These are phyloP conservation scores for Narthecium ossifragum DNA, from an alignment of 106 monocot species.

Conservation along the genomic window DNA sequence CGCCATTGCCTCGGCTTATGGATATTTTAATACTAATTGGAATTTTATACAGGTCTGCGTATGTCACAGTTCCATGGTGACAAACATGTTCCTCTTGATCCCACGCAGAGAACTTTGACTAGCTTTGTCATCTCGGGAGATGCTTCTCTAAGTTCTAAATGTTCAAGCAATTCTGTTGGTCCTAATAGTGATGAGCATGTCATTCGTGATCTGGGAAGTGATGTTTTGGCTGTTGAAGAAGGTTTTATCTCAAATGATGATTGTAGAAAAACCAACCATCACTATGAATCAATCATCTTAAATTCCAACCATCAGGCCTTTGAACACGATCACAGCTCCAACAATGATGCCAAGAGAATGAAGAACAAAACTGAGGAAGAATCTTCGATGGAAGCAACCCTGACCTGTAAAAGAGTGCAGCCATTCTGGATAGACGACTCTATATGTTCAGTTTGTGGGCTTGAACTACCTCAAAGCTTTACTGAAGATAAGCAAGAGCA, in stretches of 20 bases:
- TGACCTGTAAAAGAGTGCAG: slow-evolving; percentile 8
- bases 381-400: not conserved
- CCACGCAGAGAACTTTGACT: slow-evolving; percentile 67
- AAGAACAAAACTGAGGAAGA: slow-evolving; percentile 1
- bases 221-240: slow-evolving; percentile 8
- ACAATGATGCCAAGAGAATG: slow-evolving; percentile 1
- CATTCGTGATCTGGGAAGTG: slow-evolving; percentile 11
- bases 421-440: slow-evolving; percentile 62
- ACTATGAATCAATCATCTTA: slow-evolving; percentile 13
- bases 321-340: not conserved
- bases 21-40: too few species aligned
- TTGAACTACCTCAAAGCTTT: slow-evolving; percentile 72
- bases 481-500: slow-evolving; percentile 82
- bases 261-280: not conserved
- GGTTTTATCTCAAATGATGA: slow-evolving; percentile 24
- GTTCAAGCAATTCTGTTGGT: slow-evolving; percentile 1
- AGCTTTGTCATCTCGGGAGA: slow-evolving; percentile 37
- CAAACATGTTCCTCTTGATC: slow-evolving; percentile 37
- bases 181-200: slow-evolving; percentile 15
- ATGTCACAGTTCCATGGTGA: slow-evolving; percentile 81
- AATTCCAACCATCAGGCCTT: slow-evolving; percentile 1
- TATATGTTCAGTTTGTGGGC: slow-evolving; percentile 79
- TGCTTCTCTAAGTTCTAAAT: slow-evolving; percentile 6
- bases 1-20: too few species aligned
- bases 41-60: slow-evolving; percentile 61